Base-by-base conservation (phyloP, 345 rosid genomes). In the Rhodamnia rubescens region DNA sequence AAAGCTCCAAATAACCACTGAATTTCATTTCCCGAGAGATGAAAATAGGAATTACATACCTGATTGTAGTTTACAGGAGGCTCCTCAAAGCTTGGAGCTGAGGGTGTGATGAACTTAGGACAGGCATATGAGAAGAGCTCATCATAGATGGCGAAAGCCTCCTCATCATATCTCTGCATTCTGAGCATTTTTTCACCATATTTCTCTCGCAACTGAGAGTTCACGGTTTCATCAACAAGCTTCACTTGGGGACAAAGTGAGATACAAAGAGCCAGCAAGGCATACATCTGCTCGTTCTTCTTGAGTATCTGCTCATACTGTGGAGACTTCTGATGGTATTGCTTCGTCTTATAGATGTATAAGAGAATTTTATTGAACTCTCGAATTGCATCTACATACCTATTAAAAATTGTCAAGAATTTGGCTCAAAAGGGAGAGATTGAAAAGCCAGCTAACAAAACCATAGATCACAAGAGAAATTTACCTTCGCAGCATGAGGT, bases 261-360 rank as follows among this genome's bases (percentile, higher is more conserved):
- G 82, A 96, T 97, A 86, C 91, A 90, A 88, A 96, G 91, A 2
- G 97, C 98, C 85, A 97, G 91, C 87, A 96, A 89, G 58, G 99
- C 99, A 93, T 96, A 97, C 98, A 97, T 97, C 90, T 97, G 99
- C 89, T 97, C 99, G 86, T 97, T 97, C 93, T 97, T 97, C 92
- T 97, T 97, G 74, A 97, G 91, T 85, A 97, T 92, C 87, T 95
- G 99, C 90, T 96, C 99, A 85, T 97, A 96, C 86, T 97, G 99
- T 26, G 98, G 90, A 47, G 99, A 96, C 86, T 96, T 94, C 88
- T 96, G 95, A 85, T 97, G 99, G 89, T 91, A 96, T 83, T 94
- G 99, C 92, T 97, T 96, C 32, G 98, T 93, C 94, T 96, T 96
- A 93, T 91, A 96, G 83, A 97, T 96, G 91, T 97, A 96, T 75